Conservation (phyloP, 768 basidiomycete species). For the Tylopilus balloui region DNA sequence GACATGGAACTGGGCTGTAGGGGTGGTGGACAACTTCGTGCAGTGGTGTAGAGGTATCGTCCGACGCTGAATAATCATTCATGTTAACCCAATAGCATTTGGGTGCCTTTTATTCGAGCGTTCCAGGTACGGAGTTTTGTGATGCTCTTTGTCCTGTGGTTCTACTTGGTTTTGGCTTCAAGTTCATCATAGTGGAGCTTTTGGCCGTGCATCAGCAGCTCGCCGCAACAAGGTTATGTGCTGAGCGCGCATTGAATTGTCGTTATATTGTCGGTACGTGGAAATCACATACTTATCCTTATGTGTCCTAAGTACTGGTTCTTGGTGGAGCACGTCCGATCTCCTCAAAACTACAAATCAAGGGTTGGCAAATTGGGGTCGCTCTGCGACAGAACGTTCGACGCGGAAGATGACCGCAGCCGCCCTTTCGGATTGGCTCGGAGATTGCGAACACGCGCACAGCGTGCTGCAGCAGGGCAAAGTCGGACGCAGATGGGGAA, state of each 20-base stretch:
- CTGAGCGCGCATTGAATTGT: neutral
- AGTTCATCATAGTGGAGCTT: neutral
- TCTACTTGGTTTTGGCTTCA: no score
- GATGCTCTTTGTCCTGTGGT: neutral
- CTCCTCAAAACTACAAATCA: neutral
- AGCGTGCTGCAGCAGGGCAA: neutral
- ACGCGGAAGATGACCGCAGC: neutral
- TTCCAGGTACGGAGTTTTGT: no score
- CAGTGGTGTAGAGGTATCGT: slow-evolving; percentile 25
- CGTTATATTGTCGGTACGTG: neutral
- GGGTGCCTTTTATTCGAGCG: neutral
- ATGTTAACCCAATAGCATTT: neutral
- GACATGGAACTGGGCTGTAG: slow-evolving; percentile 50
- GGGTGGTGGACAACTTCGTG: slow-evolving; percentile 31
- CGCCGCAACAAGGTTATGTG: neutral
- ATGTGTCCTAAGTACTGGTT: neutral
- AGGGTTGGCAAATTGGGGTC: neutral
- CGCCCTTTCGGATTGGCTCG: neutral
- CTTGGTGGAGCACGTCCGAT: neutral
- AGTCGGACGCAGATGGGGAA: slow-evolving; percentile 19
- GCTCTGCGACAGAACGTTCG: neutral
- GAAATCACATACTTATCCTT: neutral
- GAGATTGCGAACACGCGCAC: neutral
- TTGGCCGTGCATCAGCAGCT: neutral
- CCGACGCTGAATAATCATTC: slow-evolving; percentile 16